phyloP scores from a whole-genome alignment of 2,329 filamentous ascomycete genomes.

The Penicillium sp. region DNA sequence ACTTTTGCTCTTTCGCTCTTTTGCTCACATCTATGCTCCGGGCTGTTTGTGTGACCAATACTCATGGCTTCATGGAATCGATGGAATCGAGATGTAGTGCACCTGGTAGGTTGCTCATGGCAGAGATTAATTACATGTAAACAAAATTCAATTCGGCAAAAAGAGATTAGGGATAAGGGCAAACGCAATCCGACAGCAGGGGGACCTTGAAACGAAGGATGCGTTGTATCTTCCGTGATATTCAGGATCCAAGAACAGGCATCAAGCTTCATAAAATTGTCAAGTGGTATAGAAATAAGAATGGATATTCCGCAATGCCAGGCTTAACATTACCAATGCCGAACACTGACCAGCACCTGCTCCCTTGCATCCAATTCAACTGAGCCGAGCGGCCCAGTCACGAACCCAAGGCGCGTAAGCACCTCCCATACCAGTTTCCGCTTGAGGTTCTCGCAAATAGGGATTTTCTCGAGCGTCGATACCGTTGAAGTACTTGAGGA shows the following conservation, averaged over 20 bases:
- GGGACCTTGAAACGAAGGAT: constrained; percentile 6
- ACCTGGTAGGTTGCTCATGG: neutral
- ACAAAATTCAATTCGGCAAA: constrained; percentile 10
- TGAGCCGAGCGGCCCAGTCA: constrained; percentile 45
- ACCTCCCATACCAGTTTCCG: constrained; percentile 59
- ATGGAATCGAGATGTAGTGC: too few species aligned
- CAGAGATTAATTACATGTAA: neutral
- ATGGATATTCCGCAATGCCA: neutral
- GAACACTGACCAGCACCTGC: constrained; percentile 54
- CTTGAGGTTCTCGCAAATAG: constrained; percentile 79
- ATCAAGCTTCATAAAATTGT: neutral
- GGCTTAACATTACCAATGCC: constrained; percentile 58
- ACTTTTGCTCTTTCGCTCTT: too few species aligned
- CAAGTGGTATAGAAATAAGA: neutral
- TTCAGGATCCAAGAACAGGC: too few species aligned
- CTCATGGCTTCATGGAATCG: too few species aligned
- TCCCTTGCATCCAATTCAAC: constrained; percentile 32
- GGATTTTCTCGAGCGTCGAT: constrained; percentile 80
- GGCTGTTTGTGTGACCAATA: too few species aligned
- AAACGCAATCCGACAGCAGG: constrained; percentile 21
- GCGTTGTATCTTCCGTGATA: constrained; percentile 3
- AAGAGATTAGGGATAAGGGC: constrained; percentile 25
- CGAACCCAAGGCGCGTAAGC: constrained; percentile 60
- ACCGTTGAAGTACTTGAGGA: constrained; percentile 86
- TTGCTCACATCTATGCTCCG: too few species aligned